Evolutionary conservation across 148 eudicot species (phyloP), one percentile per base, ranked within the genome.

Genomic region (Limonium bicolor): DNA sequence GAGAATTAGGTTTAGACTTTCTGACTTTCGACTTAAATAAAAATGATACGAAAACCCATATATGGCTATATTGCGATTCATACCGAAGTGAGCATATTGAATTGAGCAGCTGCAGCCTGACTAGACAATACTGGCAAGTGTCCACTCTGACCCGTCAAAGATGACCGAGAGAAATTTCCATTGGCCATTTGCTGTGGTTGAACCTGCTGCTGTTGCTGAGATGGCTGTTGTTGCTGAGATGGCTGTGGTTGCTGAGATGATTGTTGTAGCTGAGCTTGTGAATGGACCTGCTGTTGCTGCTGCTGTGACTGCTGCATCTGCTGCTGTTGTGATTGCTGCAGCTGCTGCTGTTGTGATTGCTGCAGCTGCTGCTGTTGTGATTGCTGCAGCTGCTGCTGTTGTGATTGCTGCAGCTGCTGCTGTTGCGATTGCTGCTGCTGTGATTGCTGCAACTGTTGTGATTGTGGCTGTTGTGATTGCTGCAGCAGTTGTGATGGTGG

Each of bases 81-180:
- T 77, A 80, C 95, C 79, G 92, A 74, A 16, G 67, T 53, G 42
- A 85, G 68, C 52, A 80, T 39, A 65, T 72, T 77, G 50, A 69
- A 70, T 52, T 80, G 86, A 4, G 87, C 69, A 18, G 75, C 75
- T 25, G 67, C 69, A 23, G 80, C 62, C 48, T 76, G 76, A 38
- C 68, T 55, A 41, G 82, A 53, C 55, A 80, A 45, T 56, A 69
- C 70, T 2, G 79, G 69, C 25, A 78, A 47, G 10, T 79, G 76
- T 27, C 77, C 78, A 28, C 69, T 56, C 56, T 77, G 93, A 28
- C 77, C 74, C 53, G 72, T 67, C 41, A 82, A 31, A 0, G 53
- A 41, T 2, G 94, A 61, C 32, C 86, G 62, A 0, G 79, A 16
- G 48, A 76, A 46, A 67, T 57, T 76, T n/a, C 66, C 77, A 56